Base-by-base conservation (phyloP, 1,284 basidiomycete species). In the Trametes polyzona region DNA sequence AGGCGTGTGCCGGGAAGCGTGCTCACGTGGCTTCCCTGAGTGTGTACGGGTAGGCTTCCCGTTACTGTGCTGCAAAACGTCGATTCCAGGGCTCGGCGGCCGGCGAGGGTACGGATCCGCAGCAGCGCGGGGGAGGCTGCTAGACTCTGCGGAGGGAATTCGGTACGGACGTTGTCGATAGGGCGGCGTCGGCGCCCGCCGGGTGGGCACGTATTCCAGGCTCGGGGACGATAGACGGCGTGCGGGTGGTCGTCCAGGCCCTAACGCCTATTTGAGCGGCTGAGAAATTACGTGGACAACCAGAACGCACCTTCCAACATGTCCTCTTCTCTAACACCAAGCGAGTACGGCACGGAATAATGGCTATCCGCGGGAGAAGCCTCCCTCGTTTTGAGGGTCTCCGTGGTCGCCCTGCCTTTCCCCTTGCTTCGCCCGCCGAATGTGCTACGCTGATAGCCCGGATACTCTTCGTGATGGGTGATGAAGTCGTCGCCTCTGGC, bases 401-500 rank as follows among this genome's bases (percentile, higher is more conserved):
- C 58, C 47, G 56, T 57, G 39, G 37, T 46, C 19, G 54, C 39
- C 54, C 44, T 60, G n/a, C 66, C 63, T 56, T 60, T 66, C 21
- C 54, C 62, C 47, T 56, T 61, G 37, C 47, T 58, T 17, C 57
- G 58, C 8, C 55, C 55, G 46, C 42, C 52, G 17, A 55, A 32
- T 17, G 32, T 47, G 55, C 59, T 64, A 41, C 55, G 42, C 35
- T 61, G 64, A n/a, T 54, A 36, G 40, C 58, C 59, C 26, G 58
- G 42, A 27, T 55, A 65, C 68, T 56, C 68, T 63, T 61, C 68
- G 55, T 62, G 65, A 69, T 58, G 39, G 67, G 50, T 63, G 36
- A 47, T 63, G 16, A 52, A 40, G 52, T 71, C 69, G 29, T 69
- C 63, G 46, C 71, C 71, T 63, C 75, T 77, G 11, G 70, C 70